Base-by-base conservation (phyloP, 2,329 filamentous ascomycete genomes). In the Hymenoscyphus salicellus region DNA sequence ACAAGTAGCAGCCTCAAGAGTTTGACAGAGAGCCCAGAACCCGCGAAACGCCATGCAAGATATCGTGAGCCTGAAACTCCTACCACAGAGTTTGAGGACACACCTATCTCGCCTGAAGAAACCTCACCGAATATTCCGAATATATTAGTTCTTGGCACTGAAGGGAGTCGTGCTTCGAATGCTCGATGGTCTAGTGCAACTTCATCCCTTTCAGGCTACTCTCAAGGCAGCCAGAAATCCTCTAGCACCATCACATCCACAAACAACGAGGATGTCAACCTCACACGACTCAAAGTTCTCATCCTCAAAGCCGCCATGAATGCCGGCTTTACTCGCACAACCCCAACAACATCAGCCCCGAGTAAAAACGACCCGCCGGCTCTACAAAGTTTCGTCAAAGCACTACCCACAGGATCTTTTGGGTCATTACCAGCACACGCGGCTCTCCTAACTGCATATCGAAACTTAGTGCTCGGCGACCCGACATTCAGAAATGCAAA, bases 11-110 rank as follows among this genome's bases (percentile, higher is more conserved):
- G 80, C 59, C 69, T 80, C 10, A 72, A 76, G 23, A 79, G 85
- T 65, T 80, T 80, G 79, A 75, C 75, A 81, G 70, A 73, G 73
- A 78, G 69, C 26, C 64, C 68, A 17, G 67, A 70, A 23, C 46
- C 57, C 8, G 55, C 26, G n/a, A 62, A 68, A 58, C 52, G 65
- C 3, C 65, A 66, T 14, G 68, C 66, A 41, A 66, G 64, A 61
- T 71, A 70, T 2, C 43, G 33, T 23, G 84, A 88, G 4, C 93
- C 93, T 0, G 94, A 98, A 78, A 98, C 93, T 0, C 93, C 93
- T 0, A 94, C 94, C 0, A 98, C 93, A 4, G 93, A 97, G 70
- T 97, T 97, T 72, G 94, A 97, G 76, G 93, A 98, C 74, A 92
- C 90, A 0, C 89, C 91, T 3, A 86, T 92, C 55, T 96, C 93